phyloP scores from a whole-genome alignment of 257 asterid genomes.

The Agastache rugosa region DNA sequence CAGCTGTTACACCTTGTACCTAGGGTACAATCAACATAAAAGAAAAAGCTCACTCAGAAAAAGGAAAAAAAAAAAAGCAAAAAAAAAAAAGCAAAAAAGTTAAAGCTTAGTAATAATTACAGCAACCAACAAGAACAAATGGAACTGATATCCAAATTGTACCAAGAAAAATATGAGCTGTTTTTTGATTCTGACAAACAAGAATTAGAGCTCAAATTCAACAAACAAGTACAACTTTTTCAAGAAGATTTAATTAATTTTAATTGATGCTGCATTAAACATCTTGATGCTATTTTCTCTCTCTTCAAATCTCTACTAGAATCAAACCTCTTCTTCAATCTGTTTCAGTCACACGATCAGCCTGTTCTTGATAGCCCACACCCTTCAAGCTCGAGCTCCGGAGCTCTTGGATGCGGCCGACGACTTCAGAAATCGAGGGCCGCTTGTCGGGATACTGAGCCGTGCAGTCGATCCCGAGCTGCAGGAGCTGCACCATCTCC shows the following conservation, averaged over 20 bases:
- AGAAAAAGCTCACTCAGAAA: conserved; percentile 30
- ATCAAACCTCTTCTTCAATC: conserved; percentile 34
- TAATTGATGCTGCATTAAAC: conserved; percentile 9
- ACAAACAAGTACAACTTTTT: conserved; percentile 43
- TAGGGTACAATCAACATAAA: conserved; percentile 25
- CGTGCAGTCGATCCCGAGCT: conserved; percentile 81
- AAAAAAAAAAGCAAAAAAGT: conserved; percentile 33
- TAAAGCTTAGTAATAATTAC: conserved; percentile 63
- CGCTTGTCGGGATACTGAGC: conserved; percentile 76
- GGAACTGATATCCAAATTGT: conserved; percentile 45
- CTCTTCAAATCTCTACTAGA: conserved; percentile 4
- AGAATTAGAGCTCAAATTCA: conserved; percentile 43
- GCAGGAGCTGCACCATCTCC: conserved; percentile 85
- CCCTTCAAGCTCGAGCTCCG: conserved; percentile 42
- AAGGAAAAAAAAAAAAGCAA: conserved; percentile 33
- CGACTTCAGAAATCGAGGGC: conserved; percentile 66
- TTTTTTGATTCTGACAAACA: conserved; percentile 42
- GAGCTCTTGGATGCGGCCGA: conserved; percentile 56
- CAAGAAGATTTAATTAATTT: conserved; percentile 23
- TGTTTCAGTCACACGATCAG: conserved; percentile 58
- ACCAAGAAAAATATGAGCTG: conserved; percentile 40
- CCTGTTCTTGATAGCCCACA: conserved; percentile 36
- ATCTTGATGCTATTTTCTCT: conserved; percentile 26
- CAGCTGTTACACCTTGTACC: conserved; percentile 29
- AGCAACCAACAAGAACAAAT: conserved; percentile 52